Conservation (phyloP, 768 basidiomycete genomes). For the Lyophyllum atratum region DNA sequence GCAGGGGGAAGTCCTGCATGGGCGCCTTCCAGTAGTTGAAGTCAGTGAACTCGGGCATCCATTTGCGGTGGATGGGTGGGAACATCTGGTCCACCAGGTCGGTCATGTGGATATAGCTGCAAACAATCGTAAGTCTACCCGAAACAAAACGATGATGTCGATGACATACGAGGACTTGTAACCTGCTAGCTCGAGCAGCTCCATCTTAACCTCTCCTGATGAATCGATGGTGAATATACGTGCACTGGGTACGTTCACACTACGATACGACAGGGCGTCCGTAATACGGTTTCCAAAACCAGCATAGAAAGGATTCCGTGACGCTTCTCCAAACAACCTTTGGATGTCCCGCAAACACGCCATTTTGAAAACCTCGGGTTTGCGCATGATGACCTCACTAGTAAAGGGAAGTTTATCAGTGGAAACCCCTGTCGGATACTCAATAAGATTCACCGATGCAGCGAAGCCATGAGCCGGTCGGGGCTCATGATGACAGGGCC, state of each 20-base stretch:
- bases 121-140: constrained; percentile 4
- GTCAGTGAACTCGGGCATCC: constrained; percentile 90
- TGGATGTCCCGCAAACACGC: constrained; percentile 95
- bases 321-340: constrained; percentile 76
- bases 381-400: constrained; percentile 98
- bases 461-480: constrained; percentile 88
- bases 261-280: constrained; percentile 96
- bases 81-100: constrained; percentile 99
- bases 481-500: constrained; percentile 99
- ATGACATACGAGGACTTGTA: constrained; percentile 84
- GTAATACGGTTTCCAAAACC: constrained; percentile 99
- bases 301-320: constrained; percentile 86
- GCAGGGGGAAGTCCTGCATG: constrained; percentile 75
- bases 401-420: not conserved
- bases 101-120: constrained; percentile 96
- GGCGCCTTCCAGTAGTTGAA: constrained; percentile 95
- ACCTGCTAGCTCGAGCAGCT: constrained; percentile 92
- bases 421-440: not conserved
- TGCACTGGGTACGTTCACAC: constrained; percentile 90
- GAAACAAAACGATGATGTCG: not conserved
- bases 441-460: constrained; percentile 74
- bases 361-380: constrained; percentile 99
- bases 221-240: constrained; percentile 98
- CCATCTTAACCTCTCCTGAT: constrained; percentile 93
- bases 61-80: constrained; percentile 90